Percentiles rank a stretch among this genome's conserved stretches.
These are phyloP conservation scores for Byssothecium circinans DNA, from an alignment of 2,329 filamentous ascomycete species.

Conservation along the genomic window DNA sequence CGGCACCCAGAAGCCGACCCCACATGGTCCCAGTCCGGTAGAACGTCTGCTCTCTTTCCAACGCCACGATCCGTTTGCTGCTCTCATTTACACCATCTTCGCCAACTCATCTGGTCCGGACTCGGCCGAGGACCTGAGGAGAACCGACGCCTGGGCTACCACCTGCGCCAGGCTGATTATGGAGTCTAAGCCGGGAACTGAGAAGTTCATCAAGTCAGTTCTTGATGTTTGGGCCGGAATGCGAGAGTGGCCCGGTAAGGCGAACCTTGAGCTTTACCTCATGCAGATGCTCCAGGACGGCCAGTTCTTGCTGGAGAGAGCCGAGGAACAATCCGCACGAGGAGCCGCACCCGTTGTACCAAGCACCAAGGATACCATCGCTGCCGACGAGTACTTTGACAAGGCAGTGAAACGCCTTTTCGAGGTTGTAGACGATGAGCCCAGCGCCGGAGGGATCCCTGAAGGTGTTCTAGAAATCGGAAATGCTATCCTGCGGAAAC, in stretches of 20 bases:
- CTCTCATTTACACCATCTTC: slow-evolving; percentile 83
- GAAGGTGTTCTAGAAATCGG: slow-evolving; percentile 82
- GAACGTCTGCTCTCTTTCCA: slow-evolving; percentile 87
- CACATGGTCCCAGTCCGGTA: slow-evolving; percentile 64
- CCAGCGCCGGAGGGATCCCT: slow-evolving; percentile 79
- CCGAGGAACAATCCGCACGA: slow-evolving; percentile 71
- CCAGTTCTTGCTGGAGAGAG: slow-evolving; percentile 83
- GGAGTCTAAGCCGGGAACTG: slow-evolving; percentile 72
- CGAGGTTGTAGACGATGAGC: slow-evolving; percentile 78
- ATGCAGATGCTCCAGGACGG: slow-evolving; percentile 94
- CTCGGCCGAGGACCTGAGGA: slow-evolving; percentile 75
- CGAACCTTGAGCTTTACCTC: slow-evolving; percentile 89
- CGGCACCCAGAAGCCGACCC: slow-evolving; percentile 52
- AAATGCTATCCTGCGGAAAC: slow-evolving; percentile 76
- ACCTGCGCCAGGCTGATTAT: slow-evolving; percentile 81
- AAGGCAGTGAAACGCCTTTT: slow-evolving; percentile 79
- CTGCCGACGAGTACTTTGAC: slow-evolving; percentile 86
- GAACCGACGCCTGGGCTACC: slow-evolving; percentile 85
- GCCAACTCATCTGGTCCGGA: slow-evolving; percentile 81
- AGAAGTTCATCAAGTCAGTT: slow-evolving; percentile 79
- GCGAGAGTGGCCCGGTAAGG: slow-evolving; percentile 85
- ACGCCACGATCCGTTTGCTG: slow-evolving; percentile 81
- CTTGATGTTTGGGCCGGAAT: slow-evolving; percentile 85
- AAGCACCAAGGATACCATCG: slow-evolving; percentile 76
- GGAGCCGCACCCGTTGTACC: slow-evolving; percentile 71